Base-by-base conservation (phyloP, 2,329 filamentous ascomycete species). In the Pezicula carpinea region DNA sequence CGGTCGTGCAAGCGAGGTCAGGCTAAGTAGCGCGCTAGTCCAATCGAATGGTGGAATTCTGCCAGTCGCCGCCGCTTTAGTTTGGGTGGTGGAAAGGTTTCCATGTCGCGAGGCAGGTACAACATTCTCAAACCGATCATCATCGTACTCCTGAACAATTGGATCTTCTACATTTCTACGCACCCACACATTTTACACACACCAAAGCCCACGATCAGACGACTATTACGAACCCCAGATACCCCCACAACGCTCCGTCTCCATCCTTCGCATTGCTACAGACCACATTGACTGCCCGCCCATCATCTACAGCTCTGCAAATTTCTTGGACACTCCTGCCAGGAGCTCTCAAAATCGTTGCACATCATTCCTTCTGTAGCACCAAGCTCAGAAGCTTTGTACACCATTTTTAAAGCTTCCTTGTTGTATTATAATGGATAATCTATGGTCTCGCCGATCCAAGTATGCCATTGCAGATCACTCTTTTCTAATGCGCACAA, bases 361-460 rank as follows among this genome's bases (percentile, higher is more conserved):
- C 36, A 48, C 35, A 34, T 31, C 39, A 46, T 29, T 55, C 49
- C 50, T 54, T 29, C 44, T 46, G 33, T 36, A 48, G 29, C 42
- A 49, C 43, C 23, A 46, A 45, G n/a, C 34, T 46, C 40, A 39
- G 48, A 40, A 53, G 55, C 47, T 51, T 46, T 35, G 47, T 33
- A 38, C 29, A 51, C 44, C 26, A 23, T 31, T 46, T 43, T 22
- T 34, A 17, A 52, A 32, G 38, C 35, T 34, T 43, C 43, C 31
- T 41, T 35, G 34, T 41, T 46, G 40, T 45, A 42, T 46, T 49
- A 49, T 56, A 53, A 63, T 64, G 59, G 64, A 66, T 58, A 64
- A 62, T 52, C 53, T 81, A 75, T 92, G 88, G 87, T 85, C 81
- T 71, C 85, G 88, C 70, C 85, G 88, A 71, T 85, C 83, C 71